These are phyloP conservation scores for Flaveria bidentis DNA, from an alignment of 129 eudicot species.

Conservation along the genomic window DNA sequence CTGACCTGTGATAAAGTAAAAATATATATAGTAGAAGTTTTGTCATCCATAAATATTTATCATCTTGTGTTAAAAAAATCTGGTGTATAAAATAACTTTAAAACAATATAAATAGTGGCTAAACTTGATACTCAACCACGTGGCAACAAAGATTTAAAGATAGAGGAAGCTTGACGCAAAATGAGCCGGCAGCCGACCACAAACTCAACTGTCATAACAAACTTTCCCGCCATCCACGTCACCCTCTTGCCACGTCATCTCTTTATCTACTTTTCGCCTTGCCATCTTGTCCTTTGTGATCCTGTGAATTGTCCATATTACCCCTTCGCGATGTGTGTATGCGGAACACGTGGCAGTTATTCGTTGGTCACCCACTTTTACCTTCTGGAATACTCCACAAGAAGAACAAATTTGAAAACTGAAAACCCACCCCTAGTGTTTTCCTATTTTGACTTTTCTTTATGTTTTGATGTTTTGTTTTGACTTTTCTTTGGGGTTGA, in stretches of 20 bases:
- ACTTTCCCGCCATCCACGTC: constrained; percentile 26
- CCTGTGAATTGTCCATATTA: background rate
- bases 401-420: background rate
- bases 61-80: background rate
- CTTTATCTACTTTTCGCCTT: background rate
- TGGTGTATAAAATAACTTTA: background rate
- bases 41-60: background rate
- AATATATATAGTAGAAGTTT: background rate
- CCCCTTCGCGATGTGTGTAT: background rate
- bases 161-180: constrained; percentile 32
- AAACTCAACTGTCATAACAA: constrained; percentile 28
- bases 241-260: constrained; percentile 9
- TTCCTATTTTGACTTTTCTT: constrained; percentile 22
- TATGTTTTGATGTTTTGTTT: background rate
- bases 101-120: background rate
- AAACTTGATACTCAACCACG: background rate
- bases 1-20: background rate
- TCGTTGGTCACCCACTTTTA: constrained; percentile 10
- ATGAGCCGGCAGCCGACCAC: constrained; percentile 39
- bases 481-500: background rate
- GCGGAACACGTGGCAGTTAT: constrained; percentile 22
- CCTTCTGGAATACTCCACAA: constrained; percentile 3
- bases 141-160: constrained; percentile 26
- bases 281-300: background rate
- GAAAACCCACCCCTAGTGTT: background rate